Evolutionary conservation across 2,329 filamentous ascomycete genomes (phyloP).

Genomic region (Ophiobolus disseminans): DNA sequence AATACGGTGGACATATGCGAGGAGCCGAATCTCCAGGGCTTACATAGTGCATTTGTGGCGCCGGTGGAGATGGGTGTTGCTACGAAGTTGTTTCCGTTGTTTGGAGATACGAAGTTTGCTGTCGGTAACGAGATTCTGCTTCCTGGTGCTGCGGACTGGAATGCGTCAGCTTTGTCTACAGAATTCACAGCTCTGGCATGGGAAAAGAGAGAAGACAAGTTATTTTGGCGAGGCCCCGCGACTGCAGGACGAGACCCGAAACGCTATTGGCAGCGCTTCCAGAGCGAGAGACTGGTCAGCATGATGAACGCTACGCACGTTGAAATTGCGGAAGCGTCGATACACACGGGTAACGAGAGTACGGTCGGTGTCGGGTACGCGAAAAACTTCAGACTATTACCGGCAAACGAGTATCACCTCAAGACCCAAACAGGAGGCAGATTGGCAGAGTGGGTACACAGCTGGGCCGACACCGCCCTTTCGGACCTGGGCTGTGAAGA

Average conservation of each 20-base stretch:
- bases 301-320: slow-evolving; percentile 73
- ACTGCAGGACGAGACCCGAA: slow-evolving; percentile 53
- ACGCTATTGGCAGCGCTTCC: slow-evolving; percentile 73
- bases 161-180: slow-evolving; percentile 39
- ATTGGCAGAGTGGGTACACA: slow-evolving; percentile 48
- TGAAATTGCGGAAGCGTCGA: slow-evolving; percentile 53
- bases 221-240: slow-evolving; percentile 59
- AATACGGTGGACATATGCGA: slow-evolving; percentile 52
- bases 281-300: slow-evolving; percentile 75
- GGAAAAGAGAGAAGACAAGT: slow-evolving; percentile 49
- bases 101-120: slow-evolving; percentile 56
- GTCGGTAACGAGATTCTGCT: slow-evolving; percentile 61
- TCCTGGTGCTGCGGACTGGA: slow-evolving; percentile 53
- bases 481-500: slow-evolving; percentile 54
- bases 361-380: slow-evolving; percentile 32
- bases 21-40: slow-evolving; percentile 52
- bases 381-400: slow-evolving; percentile 51
- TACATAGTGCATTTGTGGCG: slow-evolving; percentile 59
- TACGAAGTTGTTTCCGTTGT: slow-evolving; percentile 57
- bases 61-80: slow-evolving; percentile 53
- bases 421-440: slow-evolving; percentile 10
- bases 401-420: slow-evolving; percentile 31
- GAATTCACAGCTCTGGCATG: slow-evolving; percentile 39
- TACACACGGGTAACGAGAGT: slow-evolving; percentile 21
- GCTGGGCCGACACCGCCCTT: slow-evolving; percentile 50